Conservation (phyloP, 805 yeast species). For the Saturnispora serradocipensis region DNA sequence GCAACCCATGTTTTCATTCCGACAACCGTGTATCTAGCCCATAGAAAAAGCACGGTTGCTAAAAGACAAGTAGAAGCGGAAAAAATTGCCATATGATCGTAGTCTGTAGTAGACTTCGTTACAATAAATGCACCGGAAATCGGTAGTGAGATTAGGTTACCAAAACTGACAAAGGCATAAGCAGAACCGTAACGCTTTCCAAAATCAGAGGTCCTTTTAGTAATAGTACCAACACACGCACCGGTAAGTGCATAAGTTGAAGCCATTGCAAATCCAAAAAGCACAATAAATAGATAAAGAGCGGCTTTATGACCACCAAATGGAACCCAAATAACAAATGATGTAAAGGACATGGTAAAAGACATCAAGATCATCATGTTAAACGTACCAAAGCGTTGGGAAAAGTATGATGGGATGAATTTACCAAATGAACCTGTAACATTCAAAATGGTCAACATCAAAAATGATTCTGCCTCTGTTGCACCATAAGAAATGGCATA, state of each 20-base stretch:
- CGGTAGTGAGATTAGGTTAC: conserved; percentile 39
- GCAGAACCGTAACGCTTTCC: conserved; percentile 64
- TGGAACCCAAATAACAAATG: conserved; percentile 57
- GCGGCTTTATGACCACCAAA: conserved; percentile 37
- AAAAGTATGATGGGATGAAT: conserved; percentile 26
- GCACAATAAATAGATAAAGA: conserved; percentile 42
- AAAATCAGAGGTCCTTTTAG: conserved; percentile 44
- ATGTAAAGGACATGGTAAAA: conserved; percentile 36
- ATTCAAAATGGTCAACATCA: conserved; percentile 39
- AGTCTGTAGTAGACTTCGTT: conserved; percentile 25
- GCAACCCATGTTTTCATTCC: conserved; percentile 30
- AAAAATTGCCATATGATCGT: conserved; percentile 30
- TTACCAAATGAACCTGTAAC: conserved; percentile 35
- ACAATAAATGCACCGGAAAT: conserved; percentile 32
- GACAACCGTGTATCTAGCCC: conserved; percentile 37
- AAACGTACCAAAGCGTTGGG: conserved; percentile 38
- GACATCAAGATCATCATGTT: conserved; percentile 42
- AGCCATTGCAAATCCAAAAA: conserved; percentile 50
- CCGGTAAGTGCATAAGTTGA: conserved; percentile 56
- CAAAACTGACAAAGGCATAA: conserved; percentile 48
- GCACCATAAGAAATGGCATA: conserved; percentile 43
- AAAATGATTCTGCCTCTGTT: conserved; percentile 33
- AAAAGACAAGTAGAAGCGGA: conserved; percentile 15
- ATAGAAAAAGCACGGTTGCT: conserved; percentile 32
- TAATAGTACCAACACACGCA: conserved; percentile 51